A percentile compares a stretch with the other conserved stretches of the same genome.
Conservation (phyloP, 176 grass and related monocot species). For the Urochloa ruziziensis region DNA sequence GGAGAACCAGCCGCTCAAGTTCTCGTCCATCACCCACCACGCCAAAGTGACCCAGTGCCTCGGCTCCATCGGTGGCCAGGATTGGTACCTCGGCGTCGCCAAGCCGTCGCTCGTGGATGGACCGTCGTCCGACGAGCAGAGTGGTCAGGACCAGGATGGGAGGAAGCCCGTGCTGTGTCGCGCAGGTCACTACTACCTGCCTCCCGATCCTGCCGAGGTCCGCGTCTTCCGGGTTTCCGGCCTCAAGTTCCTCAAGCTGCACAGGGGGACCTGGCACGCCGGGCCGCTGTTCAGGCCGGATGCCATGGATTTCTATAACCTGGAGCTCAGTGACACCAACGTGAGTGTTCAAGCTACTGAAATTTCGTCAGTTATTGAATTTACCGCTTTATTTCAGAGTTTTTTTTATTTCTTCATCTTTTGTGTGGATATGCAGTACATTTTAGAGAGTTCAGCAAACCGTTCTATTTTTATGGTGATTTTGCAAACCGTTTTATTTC, state of each 20-base stretch:
- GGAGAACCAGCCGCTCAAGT: slow-evolving; percentile 52
- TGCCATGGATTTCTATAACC: slow-evolving; percentile 87
- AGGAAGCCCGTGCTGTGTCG: slow-evolving; percentile 32
- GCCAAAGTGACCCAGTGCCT: slow-evolving; percentile 95
- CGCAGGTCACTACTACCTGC: slow-evolving; percentile 63
- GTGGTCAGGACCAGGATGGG: slow-evolving; percentile 34
- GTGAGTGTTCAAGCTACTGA: slow-evolving; percentile 41
- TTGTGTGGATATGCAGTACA: too few relatives aligned
- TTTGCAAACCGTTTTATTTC: too few relatives aligned
- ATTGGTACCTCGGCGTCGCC: slow-evolving; percentile 86
- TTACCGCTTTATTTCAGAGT: neutral
- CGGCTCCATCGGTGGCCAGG: slow-evolving; percentile 69
- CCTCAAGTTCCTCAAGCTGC: slow-evolving; percentile 83
- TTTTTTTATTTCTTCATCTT: neutral
- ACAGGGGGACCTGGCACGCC: slow-evolving; percentile 90
- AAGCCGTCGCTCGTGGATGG: slow-evolving; percentile 62
- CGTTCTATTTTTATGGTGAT: neutral
- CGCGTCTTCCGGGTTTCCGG: slow-evolving; percentile 72
- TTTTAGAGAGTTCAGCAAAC: neutral
- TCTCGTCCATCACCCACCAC: slow-evolving; percentile 80
- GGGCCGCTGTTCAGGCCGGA: slow-evolving; percentile 77
- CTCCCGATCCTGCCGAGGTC: slow-evolving; percentile 73
- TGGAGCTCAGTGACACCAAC: slow-evolving; percentile 96
- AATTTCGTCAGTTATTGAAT: neutral
- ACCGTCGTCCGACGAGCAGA: too few relatives aligned